phyloP scores from a whole-genome alignment of 1,139 yeast species.

The Magnusiomyces tetraspermus region DNA sequence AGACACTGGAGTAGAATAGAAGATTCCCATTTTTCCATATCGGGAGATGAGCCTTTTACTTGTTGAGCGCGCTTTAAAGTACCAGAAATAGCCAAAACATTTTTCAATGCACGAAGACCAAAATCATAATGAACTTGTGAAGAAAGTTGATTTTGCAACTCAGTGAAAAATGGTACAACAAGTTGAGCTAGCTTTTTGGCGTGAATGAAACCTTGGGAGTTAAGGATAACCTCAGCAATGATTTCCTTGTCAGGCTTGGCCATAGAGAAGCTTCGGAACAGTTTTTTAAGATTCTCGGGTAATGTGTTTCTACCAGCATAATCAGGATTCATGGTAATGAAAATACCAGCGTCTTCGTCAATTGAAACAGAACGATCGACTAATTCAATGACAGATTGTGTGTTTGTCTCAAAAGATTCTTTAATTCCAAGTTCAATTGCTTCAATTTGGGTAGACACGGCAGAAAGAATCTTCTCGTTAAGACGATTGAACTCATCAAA shows the following conservation, averaged over 20 bases:
- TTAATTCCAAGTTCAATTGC: conserved; percentile 43
- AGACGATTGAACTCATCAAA: conserved; percentile 92
- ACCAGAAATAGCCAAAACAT: conserved; percentile 55
- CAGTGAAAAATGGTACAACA: conserved; percentile 50
- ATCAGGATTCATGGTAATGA: conserved; percentile 87
- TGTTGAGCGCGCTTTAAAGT: conserved; percentile 32
- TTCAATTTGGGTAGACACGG: conserved; percentile 77
- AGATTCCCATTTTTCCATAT: conserved; percentile 35
- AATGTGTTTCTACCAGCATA: conserved; percentile 74
- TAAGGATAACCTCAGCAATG: conserved; percentile 64
- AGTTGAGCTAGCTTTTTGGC: conserved; percentile 41
- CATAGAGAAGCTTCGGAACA: conserved; percentile 72
- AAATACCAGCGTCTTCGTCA: conserved; percentile 49
- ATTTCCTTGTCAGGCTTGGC: conserved; percentile 56
- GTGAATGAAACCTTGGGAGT: conserved; percentile 58
- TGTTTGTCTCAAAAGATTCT: conserved; percentile 10
- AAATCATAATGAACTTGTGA: conserved; percentile 76
- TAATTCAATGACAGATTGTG: conserved; percentile 36
- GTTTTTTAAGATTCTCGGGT: conserved; percentile 78
- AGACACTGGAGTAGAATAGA: conserved; percentile 46
- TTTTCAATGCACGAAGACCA: conserved; percentile 74
- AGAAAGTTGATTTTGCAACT: conserved; percentile 37
- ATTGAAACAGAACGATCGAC: conserved; percentile 41
- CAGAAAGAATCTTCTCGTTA: conserved; percentile 62
- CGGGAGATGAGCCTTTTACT: conserved; percentile 1